Conservation (phyloP, 2,329 filamentous ascomycete species). For the Thelonectria olida region DNA sequence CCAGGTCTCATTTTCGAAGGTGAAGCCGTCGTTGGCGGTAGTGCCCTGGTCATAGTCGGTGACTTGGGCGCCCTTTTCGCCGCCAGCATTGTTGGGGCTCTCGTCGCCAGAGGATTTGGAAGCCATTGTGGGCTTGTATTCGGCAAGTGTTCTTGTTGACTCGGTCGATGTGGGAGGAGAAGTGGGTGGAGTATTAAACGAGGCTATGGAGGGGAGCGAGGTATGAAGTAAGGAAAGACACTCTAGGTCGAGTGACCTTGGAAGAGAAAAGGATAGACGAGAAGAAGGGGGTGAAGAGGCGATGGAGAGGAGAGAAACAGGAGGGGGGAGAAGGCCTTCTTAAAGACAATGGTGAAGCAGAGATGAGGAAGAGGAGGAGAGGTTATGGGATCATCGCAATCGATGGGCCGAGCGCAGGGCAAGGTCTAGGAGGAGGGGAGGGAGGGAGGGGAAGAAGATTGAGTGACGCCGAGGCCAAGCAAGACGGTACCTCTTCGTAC, state of each 20-base stretch:
- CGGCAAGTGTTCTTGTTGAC: conserved; percentile 14
- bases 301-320: conserved; percentile 14
- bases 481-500: neutral
- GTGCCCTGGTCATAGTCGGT: conserved; percentile 28
- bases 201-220: conserved; percentile 1
- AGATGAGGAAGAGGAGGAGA: conserved; percentile 13
- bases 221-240: conserved; percentile 20
- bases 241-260: conserved; percentile 29
- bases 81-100: conserved; percentile 33
- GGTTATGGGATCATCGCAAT: conserved; percentile 20
- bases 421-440: conserved; percentile 7
- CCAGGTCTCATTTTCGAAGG: conserved; percentile 32
- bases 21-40: conserved; percentile 25
- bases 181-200: conserved; percentile 3
- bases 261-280: conserved; percentile 20
- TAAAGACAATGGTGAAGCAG: conserved; percentile 27
- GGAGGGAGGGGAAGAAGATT: neutral
- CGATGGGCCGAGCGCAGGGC: conserved; percentile 16
- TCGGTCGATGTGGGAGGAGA: neutral
- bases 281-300: neutral
- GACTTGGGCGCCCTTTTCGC: conserved; percentile 33
- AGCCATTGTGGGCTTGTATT: conserved; percentile 29
- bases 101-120: conserved; percentile 25
- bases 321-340: conserved; percentile 28
- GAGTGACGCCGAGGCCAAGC: neutral